Percentiles rank a stretch among this genome's conserved stretches.
Evolutionary conservation across 352 stramenopile genomes (phyloP).

Genomic region (Thraustochytrium sp.): DNA sequence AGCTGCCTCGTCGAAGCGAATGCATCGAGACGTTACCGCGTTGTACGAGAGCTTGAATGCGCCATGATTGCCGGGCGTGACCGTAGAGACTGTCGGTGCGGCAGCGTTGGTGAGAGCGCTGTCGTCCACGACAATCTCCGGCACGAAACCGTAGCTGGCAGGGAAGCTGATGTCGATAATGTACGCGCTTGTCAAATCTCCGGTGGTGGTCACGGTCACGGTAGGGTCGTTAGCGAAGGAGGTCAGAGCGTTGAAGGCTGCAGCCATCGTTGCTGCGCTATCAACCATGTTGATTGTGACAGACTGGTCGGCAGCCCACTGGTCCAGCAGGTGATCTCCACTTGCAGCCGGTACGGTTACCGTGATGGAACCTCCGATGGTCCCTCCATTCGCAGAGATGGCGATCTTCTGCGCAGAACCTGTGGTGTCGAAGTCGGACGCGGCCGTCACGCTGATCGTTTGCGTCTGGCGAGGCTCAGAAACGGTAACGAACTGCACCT

Average conservation of each 20-base stretch:
- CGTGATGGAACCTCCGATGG: constrained; percentile 60
- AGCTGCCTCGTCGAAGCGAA: constrained; percentile 57
- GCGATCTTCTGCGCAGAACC: neutral
- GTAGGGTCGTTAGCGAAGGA: neutral
- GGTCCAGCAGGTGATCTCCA: neutral
- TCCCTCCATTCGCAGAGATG: neutral
- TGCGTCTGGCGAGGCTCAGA: neutral
- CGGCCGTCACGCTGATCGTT: neutral
- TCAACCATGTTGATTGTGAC: neutral
- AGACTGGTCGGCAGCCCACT: neutral
- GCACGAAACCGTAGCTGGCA: constrained; percentile 73
- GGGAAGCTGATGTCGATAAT: constrained; percentile 66
- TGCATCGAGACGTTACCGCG: constrained; percentile 52
- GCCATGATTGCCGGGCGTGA: constrained; percentile 19
- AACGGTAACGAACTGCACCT: neutral
- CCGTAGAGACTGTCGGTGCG: neutral
- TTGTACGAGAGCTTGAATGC: constrained; percentile 1
- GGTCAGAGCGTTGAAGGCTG: neutral
- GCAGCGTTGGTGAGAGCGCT: neutral
- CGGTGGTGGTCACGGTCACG: neutral
- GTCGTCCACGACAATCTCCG: constrained; percentile 59
- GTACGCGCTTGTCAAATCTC: neutral
- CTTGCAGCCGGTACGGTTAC: constrained; percentile 54
- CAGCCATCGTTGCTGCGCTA: neutral
- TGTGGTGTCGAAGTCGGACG: neutral